Evolutionary conservation across 768 basidiomycete genomes (phyloP).

Genomic region (Paxillus involutus): DNA sequence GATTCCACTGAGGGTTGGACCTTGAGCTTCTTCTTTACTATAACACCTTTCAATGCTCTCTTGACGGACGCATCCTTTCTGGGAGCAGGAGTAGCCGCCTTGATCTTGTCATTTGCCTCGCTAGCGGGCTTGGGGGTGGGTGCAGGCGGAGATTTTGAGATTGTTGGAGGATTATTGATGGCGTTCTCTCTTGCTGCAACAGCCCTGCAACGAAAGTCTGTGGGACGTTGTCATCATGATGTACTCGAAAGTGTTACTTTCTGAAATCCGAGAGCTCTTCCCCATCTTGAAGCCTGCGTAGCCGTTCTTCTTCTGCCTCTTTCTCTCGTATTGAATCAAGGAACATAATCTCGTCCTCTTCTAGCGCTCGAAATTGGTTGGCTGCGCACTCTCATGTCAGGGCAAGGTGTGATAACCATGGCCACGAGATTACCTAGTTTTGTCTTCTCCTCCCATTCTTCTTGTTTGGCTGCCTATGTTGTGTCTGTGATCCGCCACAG

Average conservation of each 20-base stretch:
- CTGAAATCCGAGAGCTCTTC: constrained; percentile 78
- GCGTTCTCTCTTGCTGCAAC: constrained; percentile 68
- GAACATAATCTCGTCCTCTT: constrained; percentile 90
- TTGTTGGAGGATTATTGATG: constrained; percentile 40
- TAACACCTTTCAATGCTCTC: constrained; percentile 70
- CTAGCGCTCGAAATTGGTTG: constrained; percentile 86
- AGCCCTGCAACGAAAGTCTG: constrained; percentile 40
- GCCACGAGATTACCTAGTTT: constrained; percentile 52
- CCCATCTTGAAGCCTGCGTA: constrained; percentile 72
- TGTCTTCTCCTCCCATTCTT: constrained; percentile 91
- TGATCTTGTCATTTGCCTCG: constrained; percentile 21
- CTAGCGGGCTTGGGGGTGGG: constrained; percentile 30
- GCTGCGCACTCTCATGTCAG: constrained; percentile 40
- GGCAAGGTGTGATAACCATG: constrained; percentile 1
- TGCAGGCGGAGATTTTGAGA: constrained; percentile 28
- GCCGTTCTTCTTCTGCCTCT: constrained; percentile 72
- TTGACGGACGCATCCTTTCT: constrained; percentile 61
- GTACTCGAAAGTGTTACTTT: constrained; percentile 49
- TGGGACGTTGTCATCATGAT: not conserved
- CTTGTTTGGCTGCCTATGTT: constrained; percentile 78
- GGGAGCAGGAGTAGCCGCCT: constrained; percentile 27
- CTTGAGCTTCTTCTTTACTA: constrained; percentile 77
- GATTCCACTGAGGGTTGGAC: constrained; percentile 18
- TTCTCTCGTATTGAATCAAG: constrained; percentile 79
- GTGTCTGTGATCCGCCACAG: constrained; percentile 9